Evolutionary conservation across 805 yeast genomes (phyloP).

Genomic region (Teunomyces kruisii): DNA sequence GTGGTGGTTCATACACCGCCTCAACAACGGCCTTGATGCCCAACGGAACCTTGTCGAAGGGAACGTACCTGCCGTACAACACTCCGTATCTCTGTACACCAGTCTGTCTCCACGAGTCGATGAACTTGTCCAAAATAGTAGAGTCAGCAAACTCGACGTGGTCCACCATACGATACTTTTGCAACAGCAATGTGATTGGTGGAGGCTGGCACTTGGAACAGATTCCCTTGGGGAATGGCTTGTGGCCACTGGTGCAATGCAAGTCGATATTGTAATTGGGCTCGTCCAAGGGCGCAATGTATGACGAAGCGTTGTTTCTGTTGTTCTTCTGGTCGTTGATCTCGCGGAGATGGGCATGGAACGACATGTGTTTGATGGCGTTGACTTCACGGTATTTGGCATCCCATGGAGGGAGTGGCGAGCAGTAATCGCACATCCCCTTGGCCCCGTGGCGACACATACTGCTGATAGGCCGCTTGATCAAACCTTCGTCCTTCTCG

Average conservation of each 20-base stretch:
- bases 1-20: constrained; percentile 92
- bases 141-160: constrained; percentile 89
- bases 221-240: constrained; percentile 92
- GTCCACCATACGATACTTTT: constrained; percentile 92
- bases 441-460: constrained; percentile 86
- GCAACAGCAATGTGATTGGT: constrained; percentile 88
- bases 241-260: constrained; percentile 76
- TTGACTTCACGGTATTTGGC: constrained; percentile 68
- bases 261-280: constrained; percentile 65
- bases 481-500: constrained; percentile 69
- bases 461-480: constrained; percentile 56
- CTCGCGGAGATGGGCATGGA: constrained; percentile 78
- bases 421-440: constrained; percentile 98
- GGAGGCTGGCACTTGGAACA: constrained; percentile 97
- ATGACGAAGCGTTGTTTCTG: constrained; percentile 55
- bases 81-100: constrained; percentile 87
- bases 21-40: constrained; percentile 94
- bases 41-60: constrained; percentile 80
- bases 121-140: constrained; percentile 72
- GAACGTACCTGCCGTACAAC: constrained; percentile 77
- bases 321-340: constrained; percentile 67
- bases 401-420: constrained; percentile 96
- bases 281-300: constrained; percentile 76
- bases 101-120: constrained; percentile 87
- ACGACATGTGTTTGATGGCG: constrained; percentile 83